Evolutionary conservation across 768 basidiomycete species (phyloP).

Genomic region (Saitozyma podzolica): DNA sequence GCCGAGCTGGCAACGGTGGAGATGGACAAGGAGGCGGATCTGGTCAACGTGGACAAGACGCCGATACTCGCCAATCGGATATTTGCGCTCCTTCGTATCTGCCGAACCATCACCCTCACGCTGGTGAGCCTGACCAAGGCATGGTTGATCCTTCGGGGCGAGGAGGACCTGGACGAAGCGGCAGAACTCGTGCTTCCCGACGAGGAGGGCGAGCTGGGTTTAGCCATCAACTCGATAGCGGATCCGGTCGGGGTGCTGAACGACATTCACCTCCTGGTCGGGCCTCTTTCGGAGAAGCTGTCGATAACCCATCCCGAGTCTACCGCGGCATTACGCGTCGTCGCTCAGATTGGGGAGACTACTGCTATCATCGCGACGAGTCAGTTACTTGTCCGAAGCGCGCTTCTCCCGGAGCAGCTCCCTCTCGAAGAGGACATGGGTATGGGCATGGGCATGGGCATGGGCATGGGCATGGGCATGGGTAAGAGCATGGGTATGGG

Average conservation of each 20-base stretch:
- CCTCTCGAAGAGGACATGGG: background rate
- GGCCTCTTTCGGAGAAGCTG: slow-evolving; percentile 9
- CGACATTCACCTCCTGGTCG: slow-evolving; percentile 12
- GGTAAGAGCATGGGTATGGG: slow-evolving; percentile 9
- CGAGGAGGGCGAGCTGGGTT: background rate
- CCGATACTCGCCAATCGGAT: slow-evolving; percentile 72
- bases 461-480: background rate
- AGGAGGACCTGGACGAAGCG: slow-evolving; percentile 11
- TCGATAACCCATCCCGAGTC: slow-evolving; percentile 8
- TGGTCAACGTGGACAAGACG: slow-evolving; percentile 65
- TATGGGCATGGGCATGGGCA: slow-evolving; percentile 4
- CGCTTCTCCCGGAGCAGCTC: slow-evolving; percentile 5
- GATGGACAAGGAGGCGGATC: slow-evolving; percentile 55
- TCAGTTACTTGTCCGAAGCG: slow-evolving; percentile 16
- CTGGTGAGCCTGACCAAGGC: slow-evolving; percentile 56
- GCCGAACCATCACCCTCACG: slow-evolving; percentile 68
- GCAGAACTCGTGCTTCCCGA: slow-evolving; percentile 13
- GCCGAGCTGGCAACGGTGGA: slow-evolving; percentile 51
- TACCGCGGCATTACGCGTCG: background rate
- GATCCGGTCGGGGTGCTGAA: slow-evolving; percentile 12
- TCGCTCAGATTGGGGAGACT: slow-evolving; percentile 14
- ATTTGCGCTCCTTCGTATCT: slow-evolving; percentile 69
- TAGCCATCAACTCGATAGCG: background rate
- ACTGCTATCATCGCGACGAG: slow-evolving; percentile 18
- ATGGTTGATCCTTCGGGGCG: slow-evolving; percentile 21